Base-by-base conservation (phyloP, 164 flowering plant genomes). In the Stephania japonica region DNA sequence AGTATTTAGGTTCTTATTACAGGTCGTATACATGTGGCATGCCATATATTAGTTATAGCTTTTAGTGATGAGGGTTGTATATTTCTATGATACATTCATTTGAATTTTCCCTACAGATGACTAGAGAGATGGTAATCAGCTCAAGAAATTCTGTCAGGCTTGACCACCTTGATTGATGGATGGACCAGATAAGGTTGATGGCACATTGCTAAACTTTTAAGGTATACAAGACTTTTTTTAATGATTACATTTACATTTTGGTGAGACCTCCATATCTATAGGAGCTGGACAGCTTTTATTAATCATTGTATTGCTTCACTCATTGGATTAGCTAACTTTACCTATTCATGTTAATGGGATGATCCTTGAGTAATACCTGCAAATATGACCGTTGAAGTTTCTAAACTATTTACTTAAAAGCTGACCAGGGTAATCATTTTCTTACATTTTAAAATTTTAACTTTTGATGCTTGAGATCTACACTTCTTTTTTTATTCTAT, bases 121-220 rank as follows among this genome's bases (percentile, higher is more conserved):
- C 96, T 73, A 84, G 98, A 78, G 99, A 95, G 82, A 91, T 93
- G 98, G 99, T 86, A n/a, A 95, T 95, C 65, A 93, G 99, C 84
- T 97, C 97, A 53, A 86, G 86, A 76, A 93, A 91, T 82, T 68
- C 86, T 64, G 78, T 78, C 93, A 79, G 97, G 98, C 75, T 87
- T 93, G 72, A 76, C 89, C 63, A 65, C 77, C 25, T 80, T 93
- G 83, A 43, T 72, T 87, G 59, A 59, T 65, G 77, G 89, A 90
- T 81, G 81, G 79, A 69, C 88, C 95, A 10, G 95, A 88, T 80
- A 88, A 56, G 72, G 82, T 91, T 32, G n/a, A n/a, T n/a, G n/a
- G n/a, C n/a, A n/a, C n/a, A n/a, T n/a, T n/a, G n/a, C n/a, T n/a
- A n/a, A n/a, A 91, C 84, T 73, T 94, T 88, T 71, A 86, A 78